These are phyloP conservation scores for Chamaenerion angustifolium DNA, from an alignment of 345 rosid genomes.

Conservation along the genomic window DNA sequence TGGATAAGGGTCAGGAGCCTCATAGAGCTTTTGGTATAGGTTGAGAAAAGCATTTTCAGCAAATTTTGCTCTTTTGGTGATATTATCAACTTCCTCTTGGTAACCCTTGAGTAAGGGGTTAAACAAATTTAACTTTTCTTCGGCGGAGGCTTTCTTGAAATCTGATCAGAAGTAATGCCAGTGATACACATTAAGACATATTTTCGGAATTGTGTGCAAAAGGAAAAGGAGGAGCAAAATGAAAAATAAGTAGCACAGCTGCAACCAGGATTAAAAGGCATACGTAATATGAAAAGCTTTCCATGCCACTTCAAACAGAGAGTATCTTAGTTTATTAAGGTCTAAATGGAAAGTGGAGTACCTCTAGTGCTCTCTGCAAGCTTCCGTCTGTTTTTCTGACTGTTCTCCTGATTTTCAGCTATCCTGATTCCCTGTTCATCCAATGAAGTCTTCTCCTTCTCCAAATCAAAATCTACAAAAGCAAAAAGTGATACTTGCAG, in stretches of 20 bases:
- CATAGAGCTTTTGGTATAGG: constrained; percentile 93
- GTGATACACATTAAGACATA: too few species aligned
- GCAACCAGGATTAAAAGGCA: too few species aligned
- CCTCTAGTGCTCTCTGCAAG: constrained; percentile 99
- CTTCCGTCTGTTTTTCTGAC: constrained; percentile 84
- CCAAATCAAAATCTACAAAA: constrained; percentile 68
- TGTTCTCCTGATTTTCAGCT: constrained; percentile 94
- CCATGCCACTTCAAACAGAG: too few species aligned
- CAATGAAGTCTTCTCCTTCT: constrained; percentile 72
- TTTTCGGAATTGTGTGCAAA: too few species aligned
- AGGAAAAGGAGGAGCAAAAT: too few species aligned
- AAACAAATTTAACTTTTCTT: constrained; percentile 73
- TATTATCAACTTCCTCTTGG: constrained; percentile 99
- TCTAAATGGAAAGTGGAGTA: constrained; percentile 37
- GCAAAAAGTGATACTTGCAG: neutral
- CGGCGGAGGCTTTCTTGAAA: constrained; percentile 91
- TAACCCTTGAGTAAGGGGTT: constrained; percentile 87
- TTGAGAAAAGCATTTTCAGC: constrained; percentile 96
- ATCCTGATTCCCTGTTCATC: constrained; percentile 94
- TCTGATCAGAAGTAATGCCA: constrained; percentile 22
- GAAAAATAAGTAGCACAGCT: too few species aligned
- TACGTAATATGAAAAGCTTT: too few species aligned
- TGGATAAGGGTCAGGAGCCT: constrained; percentile 98
- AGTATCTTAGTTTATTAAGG: neutral
- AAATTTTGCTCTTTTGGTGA: constrained; percentile 95